These are phyloP conservation scores for Podochytrium sp. DNA, from an alignment of 192 early-diverging fungal genomes.

Conservation along the genomic window DNA sequence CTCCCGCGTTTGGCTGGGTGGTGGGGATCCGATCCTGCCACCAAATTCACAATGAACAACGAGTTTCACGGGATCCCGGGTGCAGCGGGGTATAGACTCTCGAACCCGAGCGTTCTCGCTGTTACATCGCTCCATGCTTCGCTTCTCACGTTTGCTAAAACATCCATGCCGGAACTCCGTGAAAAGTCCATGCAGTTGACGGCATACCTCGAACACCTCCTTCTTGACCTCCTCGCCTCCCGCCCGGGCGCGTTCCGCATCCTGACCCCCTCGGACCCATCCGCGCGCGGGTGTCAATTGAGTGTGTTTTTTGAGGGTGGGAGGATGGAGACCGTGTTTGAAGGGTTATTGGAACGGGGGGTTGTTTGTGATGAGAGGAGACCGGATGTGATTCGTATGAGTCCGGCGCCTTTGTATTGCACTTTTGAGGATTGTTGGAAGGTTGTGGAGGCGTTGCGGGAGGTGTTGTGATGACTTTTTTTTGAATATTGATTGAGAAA, in stretches of 20 bases:
- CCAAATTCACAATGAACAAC: slow-evolving; percentile 89
- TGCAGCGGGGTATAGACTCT: slow-evolving; percentile 83
- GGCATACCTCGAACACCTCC: slow-evolving; percentile 79
- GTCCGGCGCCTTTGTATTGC: slow-evolving; percentile 91
- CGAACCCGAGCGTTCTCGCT: slow-evolving; percentile 85
- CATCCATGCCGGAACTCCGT: slow-evolving; percentile 71
- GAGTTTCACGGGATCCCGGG: slow-evolving; percentile 78
- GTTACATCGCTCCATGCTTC: slow-evolving; percentile 75
- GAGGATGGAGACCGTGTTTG: slow-evolving; percentile 68
- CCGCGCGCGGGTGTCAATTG: slow-evolving; percentile 85
- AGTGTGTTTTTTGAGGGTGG: slow-evolving; percentile 71
- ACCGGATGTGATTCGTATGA: slow-evolving; percentile 88
- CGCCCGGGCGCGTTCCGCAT: slow-evolving; percentile 56
- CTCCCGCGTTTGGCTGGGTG: slow-evolving; percentile 79
- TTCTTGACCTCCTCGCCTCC: slow-evolving; percentile 44
- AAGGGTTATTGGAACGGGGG: slow-evolving; percentile 60
- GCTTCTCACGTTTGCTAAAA: slow-evolving; percentile 78
- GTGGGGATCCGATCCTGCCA: slow-evolving; percentile 88
- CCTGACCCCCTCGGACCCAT: slow-evolving; percentile 78
- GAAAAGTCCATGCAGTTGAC: slow-evolving; percentile 80
- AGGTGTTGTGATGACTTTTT: slow-evolving; percentile 10
- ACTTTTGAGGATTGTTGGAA: slow-evolving; percentile 78
- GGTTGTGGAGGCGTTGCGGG: slow-evolving; percentile 64
- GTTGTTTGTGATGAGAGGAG: slow-evolving; percentile 88
- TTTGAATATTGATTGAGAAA: background rate